A percentile compares a stretch with the other conserved stretches of the same genome.
These are phyloP conservation scores for Citrus medica DNA, from an alignment of 345 rosid species.

Conservation along the genomic window DNA sequence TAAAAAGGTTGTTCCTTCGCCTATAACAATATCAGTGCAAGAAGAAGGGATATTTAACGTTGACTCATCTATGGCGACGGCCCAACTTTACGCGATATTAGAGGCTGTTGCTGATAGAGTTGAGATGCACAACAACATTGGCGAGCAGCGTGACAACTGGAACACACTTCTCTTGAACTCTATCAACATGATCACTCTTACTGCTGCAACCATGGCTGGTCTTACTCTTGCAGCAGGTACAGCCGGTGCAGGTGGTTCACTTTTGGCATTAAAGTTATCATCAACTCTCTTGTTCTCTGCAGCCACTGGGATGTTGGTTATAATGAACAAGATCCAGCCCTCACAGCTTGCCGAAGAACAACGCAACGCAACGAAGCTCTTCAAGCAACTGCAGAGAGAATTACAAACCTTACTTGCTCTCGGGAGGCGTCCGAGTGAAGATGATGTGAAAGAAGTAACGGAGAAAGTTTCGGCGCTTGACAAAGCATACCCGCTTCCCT, in stretches of 20 bases:
- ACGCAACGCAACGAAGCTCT: constrained; percentile 41
- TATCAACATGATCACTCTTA: constrained; percentile 63
- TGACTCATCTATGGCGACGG: constrained; percentile 14
- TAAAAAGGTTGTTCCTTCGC: background rate
- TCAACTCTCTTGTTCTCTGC: constrained; percentile 41
- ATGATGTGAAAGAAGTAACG: constrained; percentile 13
- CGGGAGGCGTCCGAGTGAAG: constrained; percentile 3
- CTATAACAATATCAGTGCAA: too few species aligned
- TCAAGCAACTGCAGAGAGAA: constrained; percentile 36
- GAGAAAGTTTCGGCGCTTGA: constrained; percentile 26
- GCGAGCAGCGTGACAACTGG: constrained; percentile 68
- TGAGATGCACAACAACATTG: constrained; percentile 67
- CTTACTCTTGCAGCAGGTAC: background rate
- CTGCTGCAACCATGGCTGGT: constrained; percentile 57
- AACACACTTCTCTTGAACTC: constrained; percentile 60
- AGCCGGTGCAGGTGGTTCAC: constrained; percentile 14
- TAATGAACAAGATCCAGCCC: constrained; percentile 63
- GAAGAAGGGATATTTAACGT: background rate
- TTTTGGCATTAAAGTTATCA: constrained; percentile 43
- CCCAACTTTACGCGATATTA: constrained; percentile 45
- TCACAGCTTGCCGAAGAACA: constrained; percentile 61
- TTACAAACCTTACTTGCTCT: constrained; percentile 17
- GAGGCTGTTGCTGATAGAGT: constrained; percentile 59
- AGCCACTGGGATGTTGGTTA: constrained; percentile 33
- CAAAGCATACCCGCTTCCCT: constrained; percentile 30